phyloP scores from a whole-genome alignment of 228 moss, liverwort and hornwort genomes.

The Sphagnum fallax region DNA sequence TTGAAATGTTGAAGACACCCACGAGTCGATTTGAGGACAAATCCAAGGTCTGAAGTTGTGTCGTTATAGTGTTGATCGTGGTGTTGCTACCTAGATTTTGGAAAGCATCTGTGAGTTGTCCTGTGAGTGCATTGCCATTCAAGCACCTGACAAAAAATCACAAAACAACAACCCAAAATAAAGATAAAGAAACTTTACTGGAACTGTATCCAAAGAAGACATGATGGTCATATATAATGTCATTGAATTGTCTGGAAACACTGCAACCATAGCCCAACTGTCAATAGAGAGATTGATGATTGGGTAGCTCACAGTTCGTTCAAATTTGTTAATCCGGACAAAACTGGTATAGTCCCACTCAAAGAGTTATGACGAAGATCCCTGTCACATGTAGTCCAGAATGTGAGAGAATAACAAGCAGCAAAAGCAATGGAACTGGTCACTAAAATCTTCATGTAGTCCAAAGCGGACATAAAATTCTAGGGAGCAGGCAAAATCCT shows the following conservation, averaged over 20 bases:
- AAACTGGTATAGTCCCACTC: background rate
- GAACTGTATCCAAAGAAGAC: no score
- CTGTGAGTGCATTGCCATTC: constrained; percentile 2
- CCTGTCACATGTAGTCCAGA: background rate
- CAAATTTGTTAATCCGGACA: background rate
- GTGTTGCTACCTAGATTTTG: background rate
- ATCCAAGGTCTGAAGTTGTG: background rate
- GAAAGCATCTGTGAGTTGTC: background rate
- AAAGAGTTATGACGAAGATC: background rate
- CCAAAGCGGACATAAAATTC: no score
- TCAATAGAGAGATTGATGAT: background rate
- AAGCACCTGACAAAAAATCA: background rate
- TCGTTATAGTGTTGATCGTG: no score
- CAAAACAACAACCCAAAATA: no score
- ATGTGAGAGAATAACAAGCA: no score
- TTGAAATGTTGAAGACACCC: background rate
- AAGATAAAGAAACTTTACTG: no score
- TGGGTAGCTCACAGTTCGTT: background rate
- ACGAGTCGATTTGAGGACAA: background rate
- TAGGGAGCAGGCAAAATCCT: no score
- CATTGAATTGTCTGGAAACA: background rate
- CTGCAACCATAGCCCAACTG: background rate
- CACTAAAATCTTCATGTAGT: no score
- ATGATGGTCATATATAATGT: no score
- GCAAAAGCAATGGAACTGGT: no score